Base-by-base conservation (phyloP, 768 basidiomycete species). In the Tulasnella sp. region DNA sequence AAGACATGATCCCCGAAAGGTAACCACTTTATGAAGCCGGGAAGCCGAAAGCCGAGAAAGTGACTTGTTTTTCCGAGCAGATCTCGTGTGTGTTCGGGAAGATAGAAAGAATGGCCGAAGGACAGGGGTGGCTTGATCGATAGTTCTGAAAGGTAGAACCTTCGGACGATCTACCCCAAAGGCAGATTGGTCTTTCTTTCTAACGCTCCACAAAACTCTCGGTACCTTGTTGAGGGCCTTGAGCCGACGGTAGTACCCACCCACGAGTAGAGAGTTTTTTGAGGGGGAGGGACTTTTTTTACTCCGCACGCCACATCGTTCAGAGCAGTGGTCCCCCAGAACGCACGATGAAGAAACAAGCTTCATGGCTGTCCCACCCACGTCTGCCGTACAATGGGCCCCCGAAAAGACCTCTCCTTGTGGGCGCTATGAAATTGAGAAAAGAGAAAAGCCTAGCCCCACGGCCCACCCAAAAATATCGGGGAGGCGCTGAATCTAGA, bases 1-100 rank as follows among this genome's bases (percentile, higher is more conserved):
- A 61, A 61, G 57, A n/a, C 23, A 61, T 29, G 57, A 61, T 61
- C 57, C 57, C 57, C 57, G 57, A 61, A 61, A 61, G 57, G 57
- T 29, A 61, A 29, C n/a, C n/a, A 61, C 23, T 61, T 23, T 13
- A 61, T 2, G 46, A 40, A 40, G 40, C 40, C 40, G 40, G 11
- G 11, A 40, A 7, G 6, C 35, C 35, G 44, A 44, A 44, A 44
- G 44, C 46, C 46, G 46, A 48, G 20, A 48, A 20, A 6, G 51
- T 23, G 20, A 20, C 51, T 5, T 51, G 51, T 51, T 51, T n/a
- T 10, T 51, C 51, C 51, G 51, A 51, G n/a, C 5, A 35, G 35
- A 35, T 35, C 2, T 35, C 35, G 35, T 35, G 10, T n/a, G 23
- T 51, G 51, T 6, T 20, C 51, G 51, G 23, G n/a, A n/a, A 51